Evolutionary conservation across 176 grass and related monocot species (phyloP).

Genomic region (Bolboschoenus planiculmis): DNA sequence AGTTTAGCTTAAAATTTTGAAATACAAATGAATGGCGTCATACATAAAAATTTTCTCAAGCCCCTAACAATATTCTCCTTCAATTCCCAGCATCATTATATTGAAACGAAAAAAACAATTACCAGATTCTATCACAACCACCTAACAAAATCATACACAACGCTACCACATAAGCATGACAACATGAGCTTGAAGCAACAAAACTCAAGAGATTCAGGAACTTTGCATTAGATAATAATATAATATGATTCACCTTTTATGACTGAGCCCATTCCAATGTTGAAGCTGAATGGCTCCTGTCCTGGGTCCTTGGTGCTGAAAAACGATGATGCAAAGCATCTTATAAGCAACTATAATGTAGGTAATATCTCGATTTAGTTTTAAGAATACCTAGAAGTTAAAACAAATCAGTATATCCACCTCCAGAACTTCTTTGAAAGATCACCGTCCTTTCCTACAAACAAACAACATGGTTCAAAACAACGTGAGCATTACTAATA

Average conservation of each 20-base stretch:
- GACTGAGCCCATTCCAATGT: conserved; percentile 63
- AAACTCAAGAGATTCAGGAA: background rate
- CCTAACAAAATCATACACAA: background rate
- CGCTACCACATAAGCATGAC: background rate
- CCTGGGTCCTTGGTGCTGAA: conserved; percentile 92
- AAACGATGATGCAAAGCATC: conserved; percentile 9
- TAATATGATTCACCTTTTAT: conserved; percentile 63
- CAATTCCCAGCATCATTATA: background rate
- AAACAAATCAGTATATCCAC: conserved; percentile 26
- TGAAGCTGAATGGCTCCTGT: conserved; percentile 87
- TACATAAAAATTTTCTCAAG: background rate
- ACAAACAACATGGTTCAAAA: background rate
- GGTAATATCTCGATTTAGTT: background rate
- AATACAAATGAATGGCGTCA: background rate
- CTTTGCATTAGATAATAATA: background rate
- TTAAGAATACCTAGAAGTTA: background rate
- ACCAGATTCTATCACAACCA: background rate
- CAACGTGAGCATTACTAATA: background rate
- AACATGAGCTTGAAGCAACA: background rate
- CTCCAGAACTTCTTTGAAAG: conserved; percentile 93
- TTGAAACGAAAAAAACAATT: background rate
- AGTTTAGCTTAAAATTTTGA: background rate
- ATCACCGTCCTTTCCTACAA: conserved; percentile 82
- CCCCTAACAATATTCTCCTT: background rate
- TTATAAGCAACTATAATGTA: background rate